Evolutionary conservation across 371 early-diverging fungal genomes (phyloP), one percentile per base, ranked within the genome.

Genomic region (Rhizopus arrhizus): DNA sequence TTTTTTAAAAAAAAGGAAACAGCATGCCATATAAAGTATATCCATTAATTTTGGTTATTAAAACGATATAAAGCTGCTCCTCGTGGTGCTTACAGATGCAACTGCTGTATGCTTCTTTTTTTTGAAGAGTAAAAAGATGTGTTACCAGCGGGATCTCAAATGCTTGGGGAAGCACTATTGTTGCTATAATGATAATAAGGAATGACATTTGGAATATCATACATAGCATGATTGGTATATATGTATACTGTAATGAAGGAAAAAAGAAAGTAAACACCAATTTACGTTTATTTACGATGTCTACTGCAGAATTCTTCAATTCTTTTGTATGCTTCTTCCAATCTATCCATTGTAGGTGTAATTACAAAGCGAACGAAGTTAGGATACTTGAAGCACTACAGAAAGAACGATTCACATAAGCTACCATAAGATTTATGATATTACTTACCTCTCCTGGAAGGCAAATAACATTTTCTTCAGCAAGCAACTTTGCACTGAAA

Each of bases 381-480:
- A 52, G 91, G 90, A 73, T 87, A 91, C 12, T 87, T 75, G 72
- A 95, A 95, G 71, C 90, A 89, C 82, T 91, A 61, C 0, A 40
- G 54, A 48, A 13, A n/a, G 15, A 42, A 53, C 42, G 46, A n/a
- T 16, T 45, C 11, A 45, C 7, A n/a, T 11, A 2, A 8, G 9
- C 7, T 16, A 15, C 11, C 22, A 7, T 40, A 31, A 46, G 8
- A 34, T 33, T 59, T 40, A 32, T 22, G 29, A 15, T 42, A 43
- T 10, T 42, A 52, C 45, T 36, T 81, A 89, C 89, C 71, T 86
- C 78, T 15, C 94, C 96, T 11, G 96, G 96, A 57, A 95, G 77
- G 60, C 89, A 85, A 61, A 93, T 81, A 15, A 95, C 96, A 28
- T 86, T 85, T 66, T 95, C 93, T 67, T 95, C 95, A 53, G 84